Conservation (phyloP, 108 stramenopile genomes). For the Nitzschia inconspicua region DNA sequence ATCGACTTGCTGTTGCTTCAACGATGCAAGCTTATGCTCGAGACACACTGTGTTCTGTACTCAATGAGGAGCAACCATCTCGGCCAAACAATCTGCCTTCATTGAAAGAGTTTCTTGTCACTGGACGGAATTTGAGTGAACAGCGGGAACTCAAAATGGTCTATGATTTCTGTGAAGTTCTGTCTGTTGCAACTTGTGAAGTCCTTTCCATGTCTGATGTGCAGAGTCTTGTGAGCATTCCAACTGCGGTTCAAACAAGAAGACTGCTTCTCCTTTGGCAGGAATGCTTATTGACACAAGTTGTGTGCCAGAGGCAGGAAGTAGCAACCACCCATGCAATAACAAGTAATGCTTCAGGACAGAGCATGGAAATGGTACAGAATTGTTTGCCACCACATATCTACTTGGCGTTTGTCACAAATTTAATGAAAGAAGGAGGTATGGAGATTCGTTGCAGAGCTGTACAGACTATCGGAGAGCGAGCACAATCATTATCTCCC, state of each 20-base stretch:
- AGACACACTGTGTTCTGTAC: conserved; percentile 1
- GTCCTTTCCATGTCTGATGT: conserved; percentile 1
- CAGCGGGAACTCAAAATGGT: no score
- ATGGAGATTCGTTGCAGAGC: conserved; percentile 60
- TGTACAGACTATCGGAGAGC: conserved; percentile 56
- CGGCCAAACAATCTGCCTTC: no score
- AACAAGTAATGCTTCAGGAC: conserved; percentile 42
- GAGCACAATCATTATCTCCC: conserved; percentile 43
- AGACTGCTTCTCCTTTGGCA: conserved; percentile 54
- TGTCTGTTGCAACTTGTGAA: conserved; percentile 12
- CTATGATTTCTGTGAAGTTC: no score
- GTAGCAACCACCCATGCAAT: no score
- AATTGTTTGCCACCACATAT: conserved; percentile 62
- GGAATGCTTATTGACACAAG: conserved; percentile 61
- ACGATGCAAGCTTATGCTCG: conserved; percentile 6
- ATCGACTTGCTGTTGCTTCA: background rate
- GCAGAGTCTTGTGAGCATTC: conserved; percentile 4
- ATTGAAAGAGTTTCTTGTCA: no score
- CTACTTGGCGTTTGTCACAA: conserved; percentile 74
- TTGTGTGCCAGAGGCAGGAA: conserved; percentile 33
- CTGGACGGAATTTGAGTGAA: no score
- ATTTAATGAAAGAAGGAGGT: conserved; percentile 54
- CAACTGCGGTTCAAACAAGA: conserved; percentile 3
- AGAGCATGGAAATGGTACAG: conserved; percentile 57
- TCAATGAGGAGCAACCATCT: no score